A percentile compares a stretch with the other conserved stretches of the same genome.
Evolutionary conservation across 441 rosid species (phyloP).

Genomic region (Bruguiera hainesii): DNA sequence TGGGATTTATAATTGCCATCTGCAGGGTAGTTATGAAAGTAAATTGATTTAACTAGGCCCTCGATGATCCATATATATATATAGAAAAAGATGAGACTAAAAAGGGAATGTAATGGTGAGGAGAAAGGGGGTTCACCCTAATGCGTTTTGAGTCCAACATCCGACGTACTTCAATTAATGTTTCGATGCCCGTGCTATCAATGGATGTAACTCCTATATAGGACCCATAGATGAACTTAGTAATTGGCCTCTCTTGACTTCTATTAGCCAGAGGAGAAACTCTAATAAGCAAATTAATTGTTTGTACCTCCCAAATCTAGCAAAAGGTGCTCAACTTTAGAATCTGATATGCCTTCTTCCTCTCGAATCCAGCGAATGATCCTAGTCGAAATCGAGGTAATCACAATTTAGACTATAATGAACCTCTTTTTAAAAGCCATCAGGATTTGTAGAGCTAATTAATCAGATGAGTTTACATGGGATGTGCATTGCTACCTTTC

Average conservation of each 20-base stretch:
- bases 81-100: neutral
- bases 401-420: neutral
- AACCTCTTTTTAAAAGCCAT: too few species aligned
- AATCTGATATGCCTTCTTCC: constrained; percentile 29
- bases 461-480: too few species aligned
- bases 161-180: constrained; percentile 51
- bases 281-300: neutral
- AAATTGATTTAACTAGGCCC: neutral
- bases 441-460: too few species aligned
- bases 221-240: too few species aligned
- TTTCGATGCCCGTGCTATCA: constrained; percentile 73
- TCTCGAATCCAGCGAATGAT: constrained; percentile 62
- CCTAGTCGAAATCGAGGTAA: constrained; percentile 24
- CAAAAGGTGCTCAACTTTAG: constrained; percentile 48
- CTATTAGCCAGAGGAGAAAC: too few species aligned
- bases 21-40: constrained; percentile 19
- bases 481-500: constrained; percentile 46
- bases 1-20: constrained; percentile 71
- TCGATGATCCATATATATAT: too few species aligned
- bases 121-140: constrained; percentile 36
- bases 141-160: constrained; percentile 38
- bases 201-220: constrained; percentile 61
- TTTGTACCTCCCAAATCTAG: constrained; percentile 66
- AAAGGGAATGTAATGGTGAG: neutral
- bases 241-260: too few species aligned